These are phyloP conservation scores for Haplographium delicatum DNA, from an alignment of 495 filamentous ascomycete genomes.

Conservation along the genomic window DNA sequence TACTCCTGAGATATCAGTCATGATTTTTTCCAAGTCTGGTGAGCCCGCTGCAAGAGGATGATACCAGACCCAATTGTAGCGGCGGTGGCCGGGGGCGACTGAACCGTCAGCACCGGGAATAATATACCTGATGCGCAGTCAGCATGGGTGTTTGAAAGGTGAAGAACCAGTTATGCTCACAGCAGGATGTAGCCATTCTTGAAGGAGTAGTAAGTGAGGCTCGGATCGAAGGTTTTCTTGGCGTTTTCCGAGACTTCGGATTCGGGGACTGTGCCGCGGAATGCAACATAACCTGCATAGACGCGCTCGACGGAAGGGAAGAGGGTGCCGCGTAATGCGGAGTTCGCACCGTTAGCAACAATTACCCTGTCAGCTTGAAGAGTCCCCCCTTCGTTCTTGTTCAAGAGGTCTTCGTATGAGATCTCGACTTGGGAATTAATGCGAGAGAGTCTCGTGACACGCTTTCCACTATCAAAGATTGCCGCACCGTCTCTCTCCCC, in stretches of 20 bases:
- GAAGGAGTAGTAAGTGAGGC: slow-evolving; percentile 38
- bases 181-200: background rate
- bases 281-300: slow-evolving; percentile 53
- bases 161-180: background rate
- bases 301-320: slow-evolving; percentile 39
- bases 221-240: slow-evolving; percentile 22
- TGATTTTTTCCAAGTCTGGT: slow-evolving; percentile 39
- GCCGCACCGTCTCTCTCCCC: no score
- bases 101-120: slow-evolving; percentile 47
- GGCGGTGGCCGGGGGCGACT: slow-evolving; percentile 39
- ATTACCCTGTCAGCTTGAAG: slow-evolving; percentile 43
- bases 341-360: slow-evolving; percentile 52
- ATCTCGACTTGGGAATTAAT: no score
- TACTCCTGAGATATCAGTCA: slow-evolving; percentile 47
- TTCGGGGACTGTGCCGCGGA: slow-evolving; percentile 48
- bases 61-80: slow-evolving; percentile 57
- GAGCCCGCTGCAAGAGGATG: slow-evolving; percentile 41
- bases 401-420: no score
- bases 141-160: background rate
- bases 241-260: slow-evolving; percentile 27
- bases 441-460: no score
- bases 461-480: no score
- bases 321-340: slow-evolving; percentile 43
- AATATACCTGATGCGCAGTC: slow-evolving; percentile 34
- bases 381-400: slow-evolving; percentile 31